Conservation (phyloP, 164 flowering plant genomes). For the Euptelea pleiosperma region DNA sequence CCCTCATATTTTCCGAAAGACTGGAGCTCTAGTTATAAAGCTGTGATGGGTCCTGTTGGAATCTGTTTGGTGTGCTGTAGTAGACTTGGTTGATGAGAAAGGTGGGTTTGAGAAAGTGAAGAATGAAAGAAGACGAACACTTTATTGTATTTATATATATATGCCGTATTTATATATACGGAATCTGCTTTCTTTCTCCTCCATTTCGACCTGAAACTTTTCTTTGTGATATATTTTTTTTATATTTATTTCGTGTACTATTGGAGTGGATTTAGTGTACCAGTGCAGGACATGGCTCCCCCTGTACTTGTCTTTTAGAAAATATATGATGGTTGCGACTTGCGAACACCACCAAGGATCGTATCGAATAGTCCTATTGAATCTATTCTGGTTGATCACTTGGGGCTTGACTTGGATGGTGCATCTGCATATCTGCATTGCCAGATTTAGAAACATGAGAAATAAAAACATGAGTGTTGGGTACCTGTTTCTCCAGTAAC, state of each 20-base stretch:
- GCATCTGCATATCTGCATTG: no score
- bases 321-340: no score
- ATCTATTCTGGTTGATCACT: no score
- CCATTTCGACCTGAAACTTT: neutral
- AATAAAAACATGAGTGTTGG: no score
- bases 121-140: neutral
- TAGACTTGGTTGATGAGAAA: constrained; percentile 6
- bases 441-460: no score
- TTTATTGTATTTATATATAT: constrained; percentile 3
- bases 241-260: neutral
- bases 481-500: no score
- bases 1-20: constrained; percentile 1
- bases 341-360: no score
- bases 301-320: no score
- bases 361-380: no score
- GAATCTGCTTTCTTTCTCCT: neutral
- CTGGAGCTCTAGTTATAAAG: constrained; percentile 2
- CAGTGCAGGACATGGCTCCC: no score
- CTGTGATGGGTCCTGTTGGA: neutral
- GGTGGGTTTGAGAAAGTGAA: no score
- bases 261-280: neutral
- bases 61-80: constrained; percentile 8
- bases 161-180: neutral
- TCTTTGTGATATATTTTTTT: constrained; percentile 1
- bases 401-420: no score